A percentile compares a stretch with the other conserved stretches of the same genome.
phyloP scores from a whole-genome alignment of 768 basidiomycete species.

The Hirschioporus abietinus region DNA sequence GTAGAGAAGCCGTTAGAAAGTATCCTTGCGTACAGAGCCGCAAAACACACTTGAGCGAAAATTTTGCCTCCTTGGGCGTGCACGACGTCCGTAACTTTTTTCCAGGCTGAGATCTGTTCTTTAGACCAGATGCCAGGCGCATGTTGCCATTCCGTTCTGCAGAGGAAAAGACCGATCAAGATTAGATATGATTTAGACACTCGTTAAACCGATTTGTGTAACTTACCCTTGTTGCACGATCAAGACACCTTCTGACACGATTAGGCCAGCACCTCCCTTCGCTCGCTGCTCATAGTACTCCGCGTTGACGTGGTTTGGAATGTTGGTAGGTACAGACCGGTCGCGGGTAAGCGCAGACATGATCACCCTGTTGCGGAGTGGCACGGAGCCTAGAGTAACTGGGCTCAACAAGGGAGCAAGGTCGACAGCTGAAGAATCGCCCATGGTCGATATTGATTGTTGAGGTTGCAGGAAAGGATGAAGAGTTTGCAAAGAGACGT shows the following conservation, averaged over 20 bases:
- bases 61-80: conserved; percentile 40
- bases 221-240: conserved; percentile 38
- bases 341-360: conserved; percentile 39
- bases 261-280: conserved; percentile 33
- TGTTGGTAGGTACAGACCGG: conserved; percentile 29
- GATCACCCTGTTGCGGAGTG: conserved; percentile 32
- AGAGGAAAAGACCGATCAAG: not conserved
- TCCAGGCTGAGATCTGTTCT: conserved; percentile 41
- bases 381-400: conserved; percentile 31
- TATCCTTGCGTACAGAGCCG: not conserved
- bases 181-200: not conserved
- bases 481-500: not conserved
- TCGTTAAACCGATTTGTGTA: not conserved
- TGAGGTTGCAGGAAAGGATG: not conserved
- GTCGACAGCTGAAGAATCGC: not conserved
- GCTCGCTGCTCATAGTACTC: conserved; percentile 40
- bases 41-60: conserved; percentile 35
- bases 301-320: conserved; percentile 34
- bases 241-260: conserved; percentile 36
- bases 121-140: conserved; percentile 44
- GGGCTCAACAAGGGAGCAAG: conserved; percentile 22
- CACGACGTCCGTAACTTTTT: conserved; percentile 40
- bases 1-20: not conserved
- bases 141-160: conserved; percentile 38
- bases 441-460: not conserved